A percentile compares a stretch with the other conserved stretches of the same genome.
Conservation (phyloP, 805 yeast species). For the Yueomyces sinensis region DNA sequence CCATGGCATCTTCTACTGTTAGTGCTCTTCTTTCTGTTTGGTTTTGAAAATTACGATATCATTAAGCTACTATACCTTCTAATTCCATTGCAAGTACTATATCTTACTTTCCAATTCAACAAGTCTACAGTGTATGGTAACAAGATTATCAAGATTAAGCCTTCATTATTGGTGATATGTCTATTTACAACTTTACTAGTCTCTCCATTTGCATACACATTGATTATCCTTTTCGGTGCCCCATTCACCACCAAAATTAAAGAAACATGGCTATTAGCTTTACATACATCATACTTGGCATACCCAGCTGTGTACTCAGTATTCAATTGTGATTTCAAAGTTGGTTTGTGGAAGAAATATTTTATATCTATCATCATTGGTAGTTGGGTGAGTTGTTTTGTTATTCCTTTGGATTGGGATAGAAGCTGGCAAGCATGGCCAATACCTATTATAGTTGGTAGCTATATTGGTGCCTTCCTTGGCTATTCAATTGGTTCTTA, state of each 20-base stretch:
- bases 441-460: constrained; percentile 69
- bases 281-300: constrained; percentile 46
- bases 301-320: constrained; percentile 55
- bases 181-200: constrained; percentile 13
- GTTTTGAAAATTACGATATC: constrained; percentile 16
- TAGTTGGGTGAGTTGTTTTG: constrained; percentile 86
- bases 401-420: constrained; percentile 96
- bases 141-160: constrained; percentile 19
- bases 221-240: constrained; percentile 64
- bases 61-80: constrained; percentile 17
- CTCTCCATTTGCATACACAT: constrained; percentile 15
- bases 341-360: constrained; percentile 30
- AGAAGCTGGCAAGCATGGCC: constrained; percentile 97
- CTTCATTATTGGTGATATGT: constrained; percentile 12
- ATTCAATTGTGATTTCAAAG: constrained; percentile 34
- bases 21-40: constrained; percentile 20
- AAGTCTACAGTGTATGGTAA: constrained; percentile 22
- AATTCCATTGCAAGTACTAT: constrained; percentile 24
- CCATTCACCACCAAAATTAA: constrained; percentile 42
- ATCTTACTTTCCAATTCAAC: constrained; percentile 24
- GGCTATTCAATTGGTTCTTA: constrained; percentile 38
- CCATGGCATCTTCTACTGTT: constrained; percentile 24
- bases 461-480: constrained; percentile 54
- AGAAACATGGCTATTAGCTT: constrained; percentile 48
- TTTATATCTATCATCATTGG: constrained; percentile 36